Evolutionary conservation across 352 stramenopile species (phyloP).

Genomic region (Phytophthora constricta): DNA sequence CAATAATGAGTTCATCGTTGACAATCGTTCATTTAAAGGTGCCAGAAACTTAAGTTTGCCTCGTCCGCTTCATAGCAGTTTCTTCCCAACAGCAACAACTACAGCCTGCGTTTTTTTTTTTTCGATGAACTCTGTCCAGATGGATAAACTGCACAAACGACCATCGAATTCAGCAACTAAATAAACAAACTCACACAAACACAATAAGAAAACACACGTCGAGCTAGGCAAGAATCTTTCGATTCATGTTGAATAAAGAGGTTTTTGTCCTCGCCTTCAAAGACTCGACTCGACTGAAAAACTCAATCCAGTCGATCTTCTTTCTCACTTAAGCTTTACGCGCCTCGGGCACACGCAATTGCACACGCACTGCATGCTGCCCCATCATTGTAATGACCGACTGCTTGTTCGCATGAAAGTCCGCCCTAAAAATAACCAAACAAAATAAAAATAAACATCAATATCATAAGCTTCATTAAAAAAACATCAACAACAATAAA

Average conservation of each 20-base stretch:
- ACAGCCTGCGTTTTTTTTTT: no score
- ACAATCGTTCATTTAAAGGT: no score
- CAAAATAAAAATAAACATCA: slow-evolving; percentile 8
- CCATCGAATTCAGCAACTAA: no score
- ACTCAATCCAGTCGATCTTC: not conserved
- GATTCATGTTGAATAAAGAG: slow-evolving; percentile 27
- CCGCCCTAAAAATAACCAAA: slow-evolving; percentile 37
- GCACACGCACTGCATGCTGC: slow-evolving; percentile 70
- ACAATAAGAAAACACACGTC: not conserved
- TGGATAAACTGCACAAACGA: no score
- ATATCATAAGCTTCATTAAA: no score
- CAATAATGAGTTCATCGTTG: no score
- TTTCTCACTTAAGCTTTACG: slow-evolving; percentile 54
- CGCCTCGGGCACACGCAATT: slow-evolving; percentile 70
- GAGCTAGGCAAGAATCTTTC: slow-evolving; percentile 15
- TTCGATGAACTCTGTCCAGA: no score
- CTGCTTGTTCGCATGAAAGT: slow-evolving; percentile 78
- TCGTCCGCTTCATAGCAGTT: no score
- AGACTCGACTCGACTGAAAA: slow-evolving; percentile 1
- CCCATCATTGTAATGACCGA: slow-evolving; percentile 79
- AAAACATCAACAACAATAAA: slow-evolving; percentile 6
- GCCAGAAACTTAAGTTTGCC: no score
- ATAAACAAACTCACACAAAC: not conserved
- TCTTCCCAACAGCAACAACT: no score
- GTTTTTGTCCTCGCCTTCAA: not conserved